These are phyloP conservation scores for Gillenia trifoliata DNA, from an alignment of 306 rosid species.

Conservation along the genomic window DNA sequence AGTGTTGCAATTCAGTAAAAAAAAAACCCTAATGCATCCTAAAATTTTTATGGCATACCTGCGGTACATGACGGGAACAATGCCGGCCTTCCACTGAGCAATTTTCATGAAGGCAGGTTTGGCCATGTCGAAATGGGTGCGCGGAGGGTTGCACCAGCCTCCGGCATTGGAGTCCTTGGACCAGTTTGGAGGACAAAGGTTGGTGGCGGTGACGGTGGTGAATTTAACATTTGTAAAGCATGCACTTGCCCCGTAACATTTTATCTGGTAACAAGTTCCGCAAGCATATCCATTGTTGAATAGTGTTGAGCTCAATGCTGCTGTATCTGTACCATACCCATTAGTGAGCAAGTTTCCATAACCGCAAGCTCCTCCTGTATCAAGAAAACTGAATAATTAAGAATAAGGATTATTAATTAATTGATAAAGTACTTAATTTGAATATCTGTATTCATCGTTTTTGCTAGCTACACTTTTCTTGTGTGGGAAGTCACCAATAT, in stretches of 20 bases:
- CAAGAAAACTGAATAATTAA: background rate
- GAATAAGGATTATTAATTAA: background rate
- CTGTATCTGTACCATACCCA: slow-evolving; percentile 80
- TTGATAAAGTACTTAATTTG: background rate
- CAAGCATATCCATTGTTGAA: slow-evolving; percentile 85
- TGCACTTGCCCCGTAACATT: slow-evolving; percentile 52
- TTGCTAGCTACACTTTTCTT: no score
- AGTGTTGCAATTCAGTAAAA: no score
- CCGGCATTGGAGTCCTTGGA: slow-evolving; percentile 58
- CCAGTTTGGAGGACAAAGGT: slow-evolving; percentile 91
- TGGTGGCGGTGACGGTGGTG: slow-evolving; percentile 82
- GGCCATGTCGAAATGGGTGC: slow-evolving; percentile 82
- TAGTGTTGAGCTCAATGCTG: slow-evolving; percentile 67
- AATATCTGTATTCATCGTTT: no score
- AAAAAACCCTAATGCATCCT: no score
- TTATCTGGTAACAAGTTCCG: slow-evolving; percentile 73
- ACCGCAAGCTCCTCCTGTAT: slow-evolving; percentile 85
- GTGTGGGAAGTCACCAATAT: background rate
- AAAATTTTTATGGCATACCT: slow-evolving; percentile 31
- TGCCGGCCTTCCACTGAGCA: slow-evolving; percentile 75
- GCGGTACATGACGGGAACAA: slow-evolving; percentile 69
- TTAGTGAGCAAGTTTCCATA: slow-evolving; percentile 73
- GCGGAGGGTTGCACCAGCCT: slow-evolving; percentile 96
- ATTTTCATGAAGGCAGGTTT: slow-evolving; percentile 92
- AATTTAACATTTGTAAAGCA: slow-evolving; percentile 37